Percentiles rank a stretch among this genome's conserved stretches.
These are phyloP conservation scores for Hanseniaspora hatyaiensis DNA, from an alignment of 805 yeast species.

Conservation along the genomic window DNA sequence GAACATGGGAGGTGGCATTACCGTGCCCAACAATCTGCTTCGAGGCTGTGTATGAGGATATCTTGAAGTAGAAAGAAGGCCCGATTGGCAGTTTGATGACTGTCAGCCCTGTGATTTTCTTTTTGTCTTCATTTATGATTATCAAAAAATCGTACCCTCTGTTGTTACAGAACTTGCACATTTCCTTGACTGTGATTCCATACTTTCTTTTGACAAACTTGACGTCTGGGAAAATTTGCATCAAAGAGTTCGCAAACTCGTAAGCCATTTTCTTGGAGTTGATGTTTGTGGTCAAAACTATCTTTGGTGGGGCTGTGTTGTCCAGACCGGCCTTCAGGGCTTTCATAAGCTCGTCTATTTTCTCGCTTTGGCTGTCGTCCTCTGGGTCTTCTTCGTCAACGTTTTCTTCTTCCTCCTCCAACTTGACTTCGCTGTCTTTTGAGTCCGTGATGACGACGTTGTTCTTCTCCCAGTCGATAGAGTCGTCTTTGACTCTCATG, in stretches of 20 bases:
- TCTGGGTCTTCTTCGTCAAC: constrained; percentile 17
- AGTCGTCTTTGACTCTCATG: constrained; percentile 78
- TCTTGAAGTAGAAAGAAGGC: constrained; percentile 84
- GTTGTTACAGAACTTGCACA: constrained; percentile 69
- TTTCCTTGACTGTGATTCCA: constrained; percentile 74
- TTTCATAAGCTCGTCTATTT: constrained; percentile 30
- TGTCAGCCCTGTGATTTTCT: constrained; percentile 80
- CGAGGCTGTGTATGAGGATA: constrained; percentile 65
- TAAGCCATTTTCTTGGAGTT: constrained; percentile 78
- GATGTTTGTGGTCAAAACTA: constrained; percentile 78
- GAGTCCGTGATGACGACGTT: constrained; percentile 25
- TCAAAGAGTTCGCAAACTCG: constrained; percentile 74
- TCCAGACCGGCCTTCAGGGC: constrained; percentile 26
- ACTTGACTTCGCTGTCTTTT: constrained; percentile 22
- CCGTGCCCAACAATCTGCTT: constrained; percentile 80
- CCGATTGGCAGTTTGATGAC: constrained; percentile 91
- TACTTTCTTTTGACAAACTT: constrained; percentile 79
- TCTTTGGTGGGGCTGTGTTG: constrained; percentile 70
- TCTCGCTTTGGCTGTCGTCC: neutral
- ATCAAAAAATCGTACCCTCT: constrained; percentile 80
- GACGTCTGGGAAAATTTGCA: constrained; percentile 74
- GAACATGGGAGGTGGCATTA: constrained; percentile 76
- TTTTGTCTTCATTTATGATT: constrained; percentile 88
- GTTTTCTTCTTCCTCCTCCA: constrained; percentile 13
- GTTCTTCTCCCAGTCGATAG: constrained; percentile 37